Conservation (phyloP, 306 rosid genomes). For the Comarum palustre region DNA sequence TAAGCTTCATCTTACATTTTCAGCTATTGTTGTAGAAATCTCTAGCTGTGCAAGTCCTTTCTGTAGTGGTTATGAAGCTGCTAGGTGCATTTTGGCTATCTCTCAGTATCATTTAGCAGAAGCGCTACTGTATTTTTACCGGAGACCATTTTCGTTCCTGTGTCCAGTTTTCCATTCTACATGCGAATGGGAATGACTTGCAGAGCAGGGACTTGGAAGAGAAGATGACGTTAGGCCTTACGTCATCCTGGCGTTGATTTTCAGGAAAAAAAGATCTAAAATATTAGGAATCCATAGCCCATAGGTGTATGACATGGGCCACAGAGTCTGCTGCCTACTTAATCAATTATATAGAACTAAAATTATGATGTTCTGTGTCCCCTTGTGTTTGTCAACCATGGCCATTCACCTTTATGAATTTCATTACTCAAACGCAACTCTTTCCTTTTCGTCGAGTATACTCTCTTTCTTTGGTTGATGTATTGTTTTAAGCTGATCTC, state of each 20-base stretch:
- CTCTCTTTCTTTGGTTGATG: not conserved
- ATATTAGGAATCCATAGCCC: not conserved
- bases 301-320: not conserved
- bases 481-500: not conserved
- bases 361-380: not conserved
- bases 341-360: not conserved
- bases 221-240: not conserved
- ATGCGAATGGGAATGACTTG: not conserved
- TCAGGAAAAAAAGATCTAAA: no score
- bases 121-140: not conserved
- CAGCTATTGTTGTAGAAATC: not conserved
- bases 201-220: no score
- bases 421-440: not conserved
- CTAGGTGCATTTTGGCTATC: not conserved
- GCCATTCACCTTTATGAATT: not conserved
- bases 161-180: not conserved
- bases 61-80: not conserved
- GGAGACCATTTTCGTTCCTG: not conserved
- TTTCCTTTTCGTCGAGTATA: not conserved
- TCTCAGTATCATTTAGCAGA: not conserved
- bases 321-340: not conserved
- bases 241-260: not conserved
- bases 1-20: not conserved
- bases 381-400: conserved; percentile 2
- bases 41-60: not conserved